phyloP scores from a whole-genome alignment of 2,329 filamentous ascomycete species.

The Xylariaceae sp. region DNA sequence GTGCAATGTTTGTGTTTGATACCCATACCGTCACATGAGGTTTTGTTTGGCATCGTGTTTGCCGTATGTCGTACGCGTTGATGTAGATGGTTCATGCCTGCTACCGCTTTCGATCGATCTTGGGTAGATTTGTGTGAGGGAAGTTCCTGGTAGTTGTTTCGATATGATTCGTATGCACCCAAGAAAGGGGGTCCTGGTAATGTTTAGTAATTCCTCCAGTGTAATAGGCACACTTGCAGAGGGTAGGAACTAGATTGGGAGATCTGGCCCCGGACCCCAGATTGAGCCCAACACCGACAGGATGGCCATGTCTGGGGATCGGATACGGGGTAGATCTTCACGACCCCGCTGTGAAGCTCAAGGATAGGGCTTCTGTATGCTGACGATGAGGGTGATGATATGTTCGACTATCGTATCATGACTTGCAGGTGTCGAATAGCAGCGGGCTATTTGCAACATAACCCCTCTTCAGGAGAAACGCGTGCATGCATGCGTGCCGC shows the following conservation, averaged over 20 bases:
- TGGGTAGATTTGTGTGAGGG: background rate
- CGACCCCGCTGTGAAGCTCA: too few species aligned
- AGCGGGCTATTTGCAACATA: background rate
- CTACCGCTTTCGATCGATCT: background rate
- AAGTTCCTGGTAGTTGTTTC: background rate
- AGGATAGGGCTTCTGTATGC: background rate
- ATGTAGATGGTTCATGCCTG: background rate
- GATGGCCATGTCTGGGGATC: background rate
- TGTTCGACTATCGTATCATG: too few species aligned
- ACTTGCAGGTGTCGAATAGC: background rate
- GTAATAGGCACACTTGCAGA: background rate
- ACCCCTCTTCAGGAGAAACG: too few species aligned
- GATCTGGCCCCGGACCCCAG: background rate
- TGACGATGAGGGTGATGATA: background rate
- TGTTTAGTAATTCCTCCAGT: background rate
- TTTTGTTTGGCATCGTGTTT: background rate
- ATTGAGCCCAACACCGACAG: background rate
- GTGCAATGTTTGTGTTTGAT: background rate
- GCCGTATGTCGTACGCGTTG: background rate
- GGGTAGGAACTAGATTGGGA: background rate
- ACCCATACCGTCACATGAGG: background rate
- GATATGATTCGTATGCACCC: too few species aligned
- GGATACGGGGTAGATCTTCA: background rate
- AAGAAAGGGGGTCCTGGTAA: background rate
- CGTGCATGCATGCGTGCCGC: background rate